Evolutionary conservation across 768 basidiomycete genomes (phyloP).

Genomic region (Strobilomyces echinocephalus): DNA sequence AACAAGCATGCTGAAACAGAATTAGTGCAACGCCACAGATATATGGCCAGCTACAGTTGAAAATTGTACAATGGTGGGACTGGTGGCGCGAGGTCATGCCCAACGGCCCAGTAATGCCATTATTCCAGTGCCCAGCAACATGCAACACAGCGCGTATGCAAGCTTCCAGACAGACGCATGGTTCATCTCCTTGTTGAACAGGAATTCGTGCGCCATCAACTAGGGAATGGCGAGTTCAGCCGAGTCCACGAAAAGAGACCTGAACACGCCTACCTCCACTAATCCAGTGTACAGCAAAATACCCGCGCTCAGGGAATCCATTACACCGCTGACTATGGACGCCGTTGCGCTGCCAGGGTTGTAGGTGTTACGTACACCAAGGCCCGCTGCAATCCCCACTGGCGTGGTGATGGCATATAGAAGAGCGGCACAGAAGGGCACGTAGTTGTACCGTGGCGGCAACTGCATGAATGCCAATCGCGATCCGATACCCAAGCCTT

Average conservation of each 20-base stretch:
- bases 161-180: constrained; percentile 59
- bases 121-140: constrained; percentile 78
- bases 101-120: constrained; percentile 90
- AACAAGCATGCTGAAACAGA: too few species aligned
- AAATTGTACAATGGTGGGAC: too few species aligned
- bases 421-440: constrained; percentile 56
- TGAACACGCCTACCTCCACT: constrained; percentile 54
- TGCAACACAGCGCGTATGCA: constrained; percentile 68
- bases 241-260: neutral
- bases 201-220: constrained; percentile 91
- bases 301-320: constrained; percentile 83
- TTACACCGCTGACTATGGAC: constrained; percentile 74
- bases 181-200: constrained; percentile 86
- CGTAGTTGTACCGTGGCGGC: constrained; percentile 46
- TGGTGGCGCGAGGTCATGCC: constrained; percentile 49
- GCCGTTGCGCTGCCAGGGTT: constrained; percentile 75
- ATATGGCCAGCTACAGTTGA: too few species aligned
- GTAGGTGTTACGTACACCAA: constrained; percentile 72
- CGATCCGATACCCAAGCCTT: constrained; percentile 89
- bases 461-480: constrained; percentile 76
- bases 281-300: constrained; percentile 85
- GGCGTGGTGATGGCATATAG: constrained; percentile 80
- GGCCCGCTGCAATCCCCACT: constrained; percentile 80
- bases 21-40: neutral
- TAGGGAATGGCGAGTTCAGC: constrained; percentile 25